Percentiles rank a stretch among this genome's conserved stretches.
Conservation (phyloP, 139 green algal genomes). For the Micromonas pusilla region DNA sequence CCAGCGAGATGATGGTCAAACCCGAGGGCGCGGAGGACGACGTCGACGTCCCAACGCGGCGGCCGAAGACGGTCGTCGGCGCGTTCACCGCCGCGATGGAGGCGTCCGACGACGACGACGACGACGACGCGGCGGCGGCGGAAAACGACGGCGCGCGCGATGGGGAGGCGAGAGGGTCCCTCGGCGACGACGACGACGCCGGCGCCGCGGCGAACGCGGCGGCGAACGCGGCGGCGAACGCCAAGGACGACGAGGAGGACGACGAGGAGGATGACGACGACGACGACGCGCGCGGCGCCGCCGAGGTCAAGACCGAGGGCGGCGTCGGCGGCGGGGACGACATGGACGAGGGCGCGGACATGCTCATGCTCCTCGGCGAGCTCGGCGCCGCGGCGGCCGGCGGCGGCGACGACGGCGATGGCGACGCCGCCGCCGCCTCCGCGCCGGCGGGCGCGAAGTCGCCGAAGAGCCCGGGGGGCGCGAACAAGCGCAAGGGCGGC, state of each 20-base stretch:
- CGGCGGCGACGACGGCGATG: background rate
- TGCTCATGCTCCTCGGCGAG: background rate
- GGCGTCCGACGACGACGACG: background rate
- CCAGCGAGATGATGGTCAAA: background rate
- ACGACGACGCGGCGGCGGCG: background rate
- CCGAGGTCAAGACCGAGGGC: constrained; percentile 41
- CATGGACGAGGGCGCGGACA: constrained; percentile 35
- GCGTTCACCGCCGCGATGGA: background rate
- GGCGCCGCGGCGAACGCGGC: background rate
- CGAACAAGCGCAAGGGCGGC: background rate
- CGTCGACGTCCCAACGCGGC: background rate
- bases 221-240: background rate
- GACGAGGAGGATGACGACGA: background rate
- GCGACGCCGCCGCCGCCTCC: background rate
- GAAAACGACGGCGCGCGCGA: background rate
- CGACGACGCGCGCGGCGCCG: no score
- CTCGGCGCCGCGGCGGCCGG: background rate
- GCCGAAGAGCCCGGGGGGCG: background rate
- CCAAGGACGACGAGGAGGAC: constrained; percentile 1
- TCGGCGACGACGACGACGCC: background rate
- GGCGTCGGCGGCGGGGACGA: no score
- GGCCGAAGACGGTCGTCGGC: background rate
- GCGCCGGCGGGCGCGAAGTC: background rate
- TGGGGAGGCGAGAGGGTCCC: background rate
- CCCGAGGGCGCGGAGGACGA: background rate